Conservation (phyloP, 225 moss, liverwort and hornwort species). For the Neckera pumila region DNA sequence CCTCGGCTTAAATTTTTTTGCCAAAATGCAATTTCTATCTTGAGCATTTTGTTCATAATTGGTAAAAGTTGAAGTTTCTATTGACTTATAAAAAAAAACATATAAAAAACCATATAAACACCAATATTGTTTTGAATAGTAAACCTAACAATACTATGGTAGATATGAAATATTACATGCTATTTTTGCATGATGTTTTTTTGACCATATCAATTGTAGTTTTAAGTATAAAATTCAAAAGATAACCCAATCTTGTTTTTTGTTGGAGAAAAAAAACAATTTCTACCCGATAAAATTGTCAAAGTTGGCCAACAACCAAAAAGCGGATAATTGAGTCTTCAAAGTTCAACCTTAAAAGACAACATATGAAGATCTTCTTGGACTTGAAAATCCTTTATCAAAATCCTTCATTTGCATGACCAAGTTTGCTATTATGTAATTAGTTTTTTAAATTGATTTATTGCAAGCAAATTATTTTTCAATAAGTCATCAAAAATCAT, state of each 20-base stretch:
- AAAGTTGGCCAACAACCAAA: neutral
- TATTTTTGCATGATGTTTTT: no score
- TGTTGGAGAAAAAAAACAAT: neutral
- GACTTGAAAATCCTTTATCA: neutral
- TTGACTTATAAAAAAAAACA: no score
- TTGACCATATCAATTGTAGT: no score
- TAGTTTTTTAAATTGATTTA: neutral
- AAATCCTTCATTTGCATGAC: neutral
- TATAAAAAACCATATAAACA: no score
- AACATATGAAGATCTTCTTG: neutral
- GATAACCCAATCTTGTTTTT: neutral
- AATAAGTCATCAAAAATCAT: neutral
- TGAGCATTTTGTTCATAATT: no score
- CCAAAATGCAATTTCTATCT: no score
- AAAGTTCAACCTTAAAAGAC: neutral
- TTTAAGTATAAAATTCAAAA: neutral
- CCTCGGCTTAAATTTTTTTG: no score
- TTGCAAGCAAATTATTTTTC: neutral
- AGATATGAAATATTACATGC: no score
- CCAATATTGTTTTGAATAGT: no score
- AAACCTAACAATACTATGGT: no score
- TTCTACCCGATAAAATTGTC: accelerated
- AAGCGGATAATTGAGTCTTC: neutral
- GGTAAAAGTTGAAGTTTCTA: no score
- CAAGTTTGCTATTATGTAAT: neutral